These are phyloP conservation scores for Scytalidium sp. DNA, from an alignment of 2,329 filamentous ascomycete species.

Conservation along the genomic window DNA sequence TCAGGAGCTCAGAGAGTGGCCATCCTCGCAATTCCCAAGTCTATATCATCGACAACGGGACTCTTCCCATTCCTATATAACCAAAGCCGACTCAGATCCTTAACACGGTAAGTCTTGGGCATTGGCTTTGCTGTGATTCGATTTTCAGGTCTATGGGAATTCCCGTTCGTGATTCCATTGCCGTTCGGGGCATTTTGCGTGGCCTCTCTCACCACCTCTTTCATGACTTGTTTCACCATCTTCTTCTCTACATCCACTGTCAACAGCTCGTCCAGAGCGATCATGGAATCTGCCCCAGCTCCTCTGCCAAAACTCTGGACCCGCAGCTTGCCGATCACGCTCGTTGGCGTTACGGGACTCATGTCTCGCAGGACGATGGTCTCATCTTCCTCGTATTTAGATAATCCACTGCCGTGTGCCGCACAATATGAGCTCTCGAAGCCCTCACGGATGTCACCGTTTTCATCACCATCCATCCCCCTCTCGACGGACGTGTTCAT, in stretches of 20 bases:
- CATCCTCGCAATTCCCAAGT: conserved; percentile 18
- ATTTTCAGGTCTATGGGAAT: too few relatives aligned
- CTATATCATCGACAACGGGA: conserved; percentile 31
- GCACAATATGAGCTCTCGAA: conserved; percentile 31
- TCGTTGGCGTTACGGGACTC: conserved; percentile 16
- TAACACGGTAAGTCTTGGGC: conserved; percentile 45
- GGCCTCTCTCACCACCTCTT: not conserved
- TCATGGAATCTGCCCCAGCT: conserved; percentile 3
- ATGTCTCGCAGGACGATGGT: conserved; percentile 17
- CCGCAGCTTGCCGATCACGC: not conserved
- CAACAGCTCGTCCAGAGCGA: conserved; percentile 4
- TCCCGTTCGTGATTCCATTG: conserved; percentile 2
- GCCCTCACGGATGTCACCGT: conserved; percentile 41
- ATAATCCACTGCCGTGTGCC: conserved; percentile 5
- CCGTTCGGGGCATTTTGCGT: not conserved
- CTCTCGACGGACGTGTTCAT: conserved; percentile 16
- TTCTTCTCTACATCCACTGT: conserved; percentile 1
- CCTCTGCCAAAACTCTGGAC: conserved; percentile 7
- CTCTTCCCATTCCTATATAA: conserved; percentile 57
- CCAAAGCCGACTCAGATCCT: conserved; percentile 61
- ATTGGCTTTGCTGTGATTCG: conserved; percentile 4
- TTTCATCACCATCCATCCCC: conserved; percentile 34
- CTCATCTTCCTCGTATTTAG: conserved; percentile 10
- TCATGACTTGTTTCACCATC: conserved; percentile 1
- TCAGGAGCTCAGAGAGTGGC: conserved; percentile 1